These are phyloP conservation scores for Acanthochlamys bracteata DNA, from an alignment of 106 monocot species.

Conservation along the genomic window DNA sequence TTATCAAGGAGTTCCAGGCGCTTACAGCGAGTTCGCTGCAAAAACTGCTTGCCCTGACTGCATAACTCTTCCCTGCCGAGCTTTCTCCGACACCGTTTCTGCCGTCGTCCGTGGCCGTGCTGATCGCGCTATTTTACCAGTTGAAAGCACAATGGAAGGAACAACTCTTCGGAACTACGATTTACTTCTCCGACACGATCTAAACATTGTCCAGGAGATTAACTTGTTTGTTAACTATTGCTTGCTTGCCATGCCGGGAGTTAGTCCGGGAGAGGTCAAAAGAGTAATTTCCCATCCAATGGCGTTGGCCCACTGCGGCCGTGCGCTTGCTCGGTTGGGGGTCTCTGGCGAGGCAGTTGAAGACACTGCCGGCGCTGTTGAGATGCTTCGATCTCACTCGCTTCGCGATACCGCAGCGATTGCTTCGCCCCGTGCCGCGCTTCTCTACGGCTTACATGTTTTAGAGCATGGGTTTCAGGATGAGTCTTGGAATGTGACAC, in stretches of 20 bases:
- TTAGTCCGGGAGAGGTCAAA: conserved; percentile 32
- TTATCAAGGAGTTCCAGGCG: conserved; percentile 57
- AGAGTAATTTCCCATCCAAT: conserved; percentile 62
- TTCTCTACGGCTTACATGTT: conserved; percentile 56
- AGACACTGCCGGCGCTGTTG: conserved; percentile 68
- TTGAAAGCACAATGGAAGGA: conserved; percentile 61
- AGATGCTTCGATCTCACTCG: conserved; percentile 38
- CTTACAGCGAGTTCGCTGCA: conserved; percentile 75
- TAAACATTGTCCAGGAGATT: conserved; percentile 44
- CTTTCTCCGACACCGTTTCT: conserved; percentile 39
- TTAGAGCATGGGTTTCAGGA: conserved; percentile 55
- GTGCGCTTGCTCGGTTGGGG: conserved; percentile 44
- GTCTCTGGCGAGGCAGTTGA: conserved; percentile 48
- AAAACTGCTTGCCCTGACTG: conserved; percentile 52
- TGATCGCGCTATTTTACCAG: conserved; percentile 56
- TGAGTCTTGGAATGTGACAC: conserved; percentile 67
- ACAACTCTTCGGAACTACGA: conserved; percentile 52
- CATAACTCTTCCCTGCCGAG: conserved; percentile 41
- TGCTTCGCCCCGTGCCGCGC: conserved; percentile 52
- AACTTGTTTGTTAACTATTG: conserved; percentile 67
- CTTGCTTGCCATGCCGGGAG: conserved; percentile 76
- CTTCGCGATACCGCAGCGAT: conserved; percentile 68
- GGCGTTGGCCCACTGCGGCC: conserved; percentile 69
- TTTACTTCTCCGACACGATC: conserved; percentile 53
- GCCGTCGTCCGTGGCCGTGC: conserved; percentile 33